Evolutionary conservation across 2,329 filamentous ascomycete species (phyloP), one percentile per base, ranked within the genome.

Genomic region (Diatrype stigma): DNA sequence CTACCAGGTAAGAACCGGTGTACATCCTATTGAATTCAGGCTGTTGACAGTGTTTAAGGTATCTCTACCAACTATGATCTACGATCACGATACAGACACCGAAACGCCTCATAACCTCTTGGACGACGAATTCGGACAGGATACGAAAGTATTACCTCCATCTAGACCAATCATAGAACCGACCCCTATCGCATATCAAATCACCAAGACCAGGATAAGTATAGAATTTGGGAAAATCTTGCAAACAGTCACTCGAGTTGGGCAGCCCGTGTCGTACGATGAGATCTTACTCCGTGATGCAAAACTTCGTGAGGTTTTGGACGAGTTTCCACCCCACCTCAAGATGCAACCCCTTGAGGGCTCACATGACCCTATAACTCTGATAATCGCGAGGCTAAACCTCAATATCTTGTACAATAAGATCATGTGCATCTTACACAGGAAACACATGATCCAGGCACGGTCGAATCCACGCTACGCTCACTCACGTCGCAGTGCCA

Each of bases 361-460:
- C 50, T 85, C 82, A 4, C 78, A 85, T 45, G 92, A 96, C 61
- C 85, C 95, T 17, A 84, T 94, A 67, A 89, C 90, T 23, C 80
- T 94, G 53, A 85, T 96, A 51, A 87, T 96, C 73, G 87, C 92
- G 47, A 85, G 92, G 26, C 92, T 91, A 65, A 88, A 87, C 51
- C 74, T 96, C 30, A 89, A 94, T 55, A 86, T 94, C 46, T 73
- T 96, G 5, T 96, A 91, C 64, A 85, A 95, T 56, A 96, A 96
- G 71, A 88, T 91, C 17, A 80, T 96, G 61, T 95, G 90, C 61
- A 81, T 96, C 21, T 79, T 99, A 37, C 94, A 99, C 68, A 82
- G 91, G 47, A 91, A 91, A 56, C 96, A 94, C 67, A 79, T 96
- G 51, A 77, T 82, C n/a, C 82, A 85, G 52, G 89, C 91, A 5